phyloP scores from a whole-genome alignment of 768 basidiomycete genomes.

The Lactarius trivialis region DNA sequence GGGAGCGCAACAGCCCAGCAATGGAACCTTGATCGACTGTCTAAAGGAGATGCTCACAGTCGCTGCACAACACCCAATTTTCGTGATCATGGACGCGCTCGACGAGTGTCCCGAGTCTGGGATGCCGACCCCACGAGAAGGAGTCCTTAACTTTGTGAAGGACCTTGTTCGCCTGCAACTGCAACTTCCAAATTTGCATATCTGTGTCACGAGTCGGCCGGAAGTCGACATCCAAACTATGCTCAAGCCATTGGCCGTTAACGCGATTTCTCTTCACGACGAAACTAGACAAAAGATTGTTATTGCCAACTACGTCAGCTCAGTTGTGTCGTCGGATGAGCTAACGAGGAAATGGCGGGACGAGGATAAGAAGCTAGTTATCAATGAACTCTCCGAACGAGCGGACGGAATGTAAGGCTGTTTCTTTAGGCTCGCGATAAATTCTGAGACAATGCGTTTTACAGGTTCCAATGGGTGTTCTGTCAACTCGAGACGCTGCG shows the following conservation, averaged over 20 bases:
- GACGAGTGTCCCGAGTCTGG: neutral
- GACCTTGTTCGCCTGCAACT: neutral
- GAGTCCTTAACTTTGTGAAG: neutral
- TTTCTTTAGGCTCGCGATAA: neutral
- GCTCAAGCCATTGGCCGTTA: neutral
- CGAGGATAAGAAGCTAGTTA: slow-evolving; percentile 1
- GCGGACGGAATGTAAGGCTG: slow-evolving; percentile 3
- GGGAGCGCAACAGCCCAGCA: neutral
- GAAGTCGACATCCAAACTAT: neutral
- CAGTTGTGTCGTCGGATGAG: neutral
- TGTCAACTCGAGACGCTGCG: neutral
- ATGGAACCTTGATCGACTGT: neutral
- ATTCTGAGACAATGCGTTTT: neutral
- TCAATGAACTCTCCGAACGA: neutral
- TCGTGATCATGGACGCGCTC: neutral
- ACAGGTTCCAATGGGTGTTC: neutral
- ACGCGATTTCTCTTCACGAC: slow-evolving; percentile 1
- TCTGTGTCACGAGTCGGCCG: neutral
- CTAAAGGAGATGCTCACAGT: neutral
- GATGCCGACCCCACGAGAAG: neutral
- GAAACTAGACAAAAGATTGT: slow-evolving; percentile 8
- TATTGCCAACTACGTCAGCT: neutral
- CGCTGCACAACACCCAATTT: neutral
- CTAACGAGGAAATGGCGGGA: slow-evolving; percentile 11
- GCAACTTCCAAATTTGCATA: neutral